Conservation (phyloP, 805 yeast species). For the Monosporozyma servazzii region DNA sequence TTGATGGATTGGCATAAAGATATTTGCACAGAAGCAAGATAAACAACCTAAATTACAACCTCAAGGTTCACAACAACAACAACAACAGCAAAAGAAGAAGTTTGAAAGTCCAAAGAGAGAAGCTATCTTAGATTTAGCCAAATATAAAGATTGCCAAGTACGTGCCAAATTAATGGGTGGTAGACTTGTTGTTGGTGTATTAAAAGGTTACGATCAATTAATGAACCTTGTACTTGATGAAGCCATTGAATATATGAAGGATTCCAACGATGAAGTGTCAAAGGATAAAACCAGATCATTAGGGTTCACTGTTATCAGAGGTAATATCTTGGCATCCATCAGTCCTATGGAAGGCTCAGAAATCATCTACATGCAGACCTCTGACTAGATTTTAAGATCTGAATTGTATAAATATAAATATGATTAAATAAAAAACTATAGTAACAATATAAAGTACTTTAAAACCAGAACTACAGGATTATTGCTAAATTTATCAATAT, state of each 20-base stretch:
- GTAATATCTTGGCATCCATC: constrained; percentile 54
- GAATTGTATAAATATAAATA: not conserved
- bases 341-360: constrained; percentile 30
- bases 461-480: not conserved
- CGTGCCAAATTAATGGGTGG: constrained; percentile 81
- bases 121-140: constrained; percentile 73
- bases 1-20: constrained; percentile 2
- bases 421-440: not conserved
- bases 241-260: constrained; percentile 50
- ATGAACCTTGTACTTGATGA: constrained; percentile 73
- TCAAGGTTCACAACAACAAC: not conserved
- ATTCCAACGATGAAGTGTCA: constrained; percentile 61
- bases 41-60: constrained; percentile 13
- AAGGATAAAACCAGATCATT: constrained; percentile 54
- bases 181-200: constrained; percentile 66
- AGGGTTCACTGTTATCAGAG: constrained; percentile 78
- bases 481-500: too few relatives aligned
- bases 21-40: not conserved
- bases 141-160: constrained; percentile 62
- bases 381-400: not conserved
- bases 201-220: constrained; percentile 77
- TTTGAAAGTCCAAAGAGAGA: constrained; percentile 81
- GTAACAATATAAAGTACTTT: not conserved
- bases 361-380: constrained; percentile 18
- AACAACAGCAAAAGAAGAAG: constrained; percentile 28